Percentiles rank a stretch among this genome's conserved stretches.
Evolutionary conservation across 2,329 filamentous ascomycete species (phyloP).

Genomic region (Emmonsiellopsis sp.): DNA sequence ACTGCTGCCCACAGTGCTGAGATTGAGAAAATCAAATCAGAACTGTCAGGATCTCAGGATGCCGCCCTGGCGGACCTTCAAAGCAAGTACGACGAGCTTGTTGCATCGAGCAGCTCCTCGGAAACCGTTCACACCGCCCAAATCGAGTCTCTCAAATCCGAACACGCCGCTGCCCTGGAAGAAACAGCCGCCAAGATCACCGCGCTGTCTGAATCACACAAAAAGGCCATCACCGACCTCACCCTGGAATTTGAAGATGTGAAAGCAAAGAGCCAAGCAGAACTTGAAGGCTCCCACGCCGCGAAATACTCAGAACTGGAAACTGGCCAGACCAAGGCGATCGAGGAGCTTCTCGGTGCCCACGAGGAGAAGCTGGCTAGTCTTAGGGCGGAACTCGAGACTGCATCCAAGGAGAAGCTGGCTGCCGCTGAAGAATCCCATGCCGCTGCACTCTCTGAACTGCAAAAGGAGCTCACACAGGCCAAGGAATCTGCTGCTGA

Average conservation of each 20-base stretch:
- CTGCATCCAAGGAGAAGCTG: conserved; percentile 25
- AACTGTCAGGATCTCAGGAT: conserved; percentile 13
- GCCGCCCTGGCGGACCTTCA: conserved; percentile 10
- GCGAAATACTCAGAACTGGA: conserved; percentile 28
- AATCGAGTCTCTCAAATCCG: conserved; percentile 9
- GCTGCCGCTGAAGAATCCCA: conserved; percentile 27
- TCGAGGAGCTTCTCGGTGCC: conserved; percentile 31
- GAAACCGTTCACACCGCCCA: conserved; percentile 8
- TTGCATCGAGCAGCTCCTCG: conserved; percentile 1
- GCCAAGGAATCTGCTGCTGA: conserved; percentile 28
- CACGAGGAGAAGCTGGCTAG: conserved; percentile 31
- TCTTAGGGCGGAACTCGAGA: conserved; percentile 27
- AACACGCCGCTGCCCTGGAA: conserved; percentile 15
- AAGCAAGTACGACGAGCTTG: conserved; percentile 10
- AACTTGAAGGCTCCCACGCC: conserved; percentile 26
- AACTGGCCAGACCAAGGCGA: conserved; percentile 28
- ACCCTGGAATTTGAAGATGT: conserved; percentile 26
- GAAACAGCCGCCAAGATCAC: conserved; percentile 21
- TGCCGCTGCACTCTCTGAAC: conserved; percentile 22
- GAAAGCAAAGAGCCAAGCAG: conserved; percentile 24
- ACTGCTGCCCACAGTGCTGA: conserved; percentile 27
- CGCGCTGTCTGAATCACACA: conserved; percentile 17
- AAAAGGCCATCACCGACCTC: conserved; percentile 23
- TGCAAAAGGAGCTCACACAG: conserved; percentile 25
- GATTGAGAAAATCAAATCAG: conserved; percentile 22